These are phyloP conservation scores for Lentithecium fluviatile DNA, from an alignment of 495 filamentous ascomycete species.

Conservation along the genomic window DNA sequence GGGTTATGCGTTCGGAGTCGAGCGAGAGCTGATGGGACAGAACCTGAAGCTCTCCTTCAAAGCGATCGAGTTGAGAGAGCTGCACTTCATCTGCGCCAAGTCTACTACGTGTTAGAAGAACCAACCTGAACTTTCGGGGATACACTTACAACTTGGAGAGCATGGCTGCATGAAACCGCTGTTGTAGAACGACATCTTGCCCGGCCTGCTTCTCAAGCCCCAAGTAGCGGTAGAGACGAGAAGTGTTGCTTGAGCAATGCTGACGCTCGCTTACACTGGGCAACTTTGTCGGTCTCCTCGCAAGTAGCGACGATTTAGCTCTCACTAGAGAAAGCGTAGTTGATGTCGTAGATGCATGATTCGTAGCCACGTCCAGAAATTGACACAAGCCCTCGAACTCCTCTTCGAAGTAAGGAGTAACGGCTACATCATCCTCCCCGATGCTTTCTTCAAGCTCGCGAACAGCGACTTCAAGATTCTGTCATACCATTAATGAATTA, in stretches of 20 bases:
- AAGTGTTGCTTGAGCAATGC: background rate
- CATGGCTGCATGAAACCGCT: slow-evolving; percentile 55
- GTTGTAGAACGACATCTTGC: slow-evolving; percentile 48
- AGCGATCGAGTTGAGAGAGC: slow-evolving; percentile 60
- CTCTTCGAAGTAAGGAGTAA: slow-evolving; percentile 51
- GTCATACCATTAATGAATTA: background rate
- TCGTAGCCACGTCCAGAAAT: slow-evolving; percentile 42
- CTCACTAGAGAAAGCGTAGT: background rate
- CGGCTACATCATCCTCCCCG: slow-evolving; percentile 14
- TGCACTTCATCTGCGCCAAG: slow-evolving; percentile 53
- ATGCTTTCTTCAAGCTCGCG: slow-evolving; percentile 25
- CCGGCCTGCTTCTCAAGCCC: slow-evolving; percentile 17
- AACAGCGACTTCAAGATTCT: slow-evolving; percentile 31
- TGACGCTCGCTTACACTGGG: background rate
- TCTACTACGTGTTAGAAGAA: background rate
- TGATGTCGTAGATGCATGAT: background rate
- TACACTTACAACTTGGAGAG: slow-evolving; percentile 50
- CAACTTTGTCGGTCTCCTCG: slow-evolving; percentile 25
- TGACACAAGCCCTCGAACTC: slow-evolving; percentile 69
- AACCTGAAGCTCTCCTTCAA: slow-evolving; percentile 64
- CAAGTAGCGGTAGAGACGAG: slow-evolving; percentile 6
- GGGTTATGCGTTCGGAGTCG: slow-evolving; percentile 34
- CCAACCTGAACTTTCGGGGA: background rate
- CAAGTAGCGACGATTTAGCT: slow-evolving; percentile 21
- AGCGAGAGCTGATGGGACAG: slow-evolving; percentile 49